Evolutionary conservation across 495 filamentous ascomycete genomes (phyloP), one percentile per base, ranked within the genome.

Genomic region (Podospora didyma): DNA sequence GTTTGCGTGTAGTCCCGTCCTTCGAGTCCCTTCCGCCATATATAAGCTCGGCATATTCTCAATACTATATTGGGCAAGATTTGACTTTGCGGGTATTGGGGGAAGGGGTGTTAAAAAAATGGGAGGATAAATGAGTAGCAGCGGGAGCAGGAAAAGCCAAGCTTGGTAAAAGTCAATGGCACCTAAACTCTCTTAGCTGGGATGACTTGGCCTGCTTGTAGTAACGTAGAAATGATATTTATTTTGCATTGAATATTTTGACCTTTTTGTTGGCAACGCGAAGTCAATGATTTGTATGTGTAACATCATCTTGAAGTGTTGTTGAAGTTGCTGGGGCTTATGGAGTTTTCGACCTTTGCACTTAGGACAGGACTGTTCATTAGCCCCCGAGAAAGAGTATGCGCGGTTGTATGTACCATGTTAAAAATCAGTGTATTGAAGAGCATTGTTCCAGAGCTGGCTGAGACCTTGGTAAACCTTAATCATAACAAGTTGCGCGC

Each of bases 1-100:
- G 64, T 62, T 65, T 73, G 67, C 63, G 65, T 73, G 67, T 66
- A 69, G 67, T 61, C 70, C 67, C 62, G 62, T 69, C 59, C 67
- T 65, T 64, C 62, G 66, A 69, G 68, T 64, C 63, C 68, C 70
- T 60, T 44, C 62, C 61, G 62, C 57, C 59, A 62, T 59, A 46
- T 52, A 48, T 48, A 42, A 50, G 44, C 4, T 23, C 50, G 53
- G 57, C 53, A 35, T 52, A 24, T 41, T 37, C 39, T 39, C 28
- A 20, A 22, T 54, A 22, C 17, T 11, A 42, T 51, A 41, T 46
- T 41, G n/a, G 12, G 14, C 44, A 46, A 51, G 57, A 46, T 53
- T 53, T 16, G 52, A 54, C 34, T 56, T 49, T 49, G 56, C 51
- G 51, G 54, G 47, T 50, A 37, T 46, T 53, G 52, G 23, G 49